Conservation (phyloP, 2,329 filamentous ascomycete genomes). For the Cordyceps farinosa region DNA sequence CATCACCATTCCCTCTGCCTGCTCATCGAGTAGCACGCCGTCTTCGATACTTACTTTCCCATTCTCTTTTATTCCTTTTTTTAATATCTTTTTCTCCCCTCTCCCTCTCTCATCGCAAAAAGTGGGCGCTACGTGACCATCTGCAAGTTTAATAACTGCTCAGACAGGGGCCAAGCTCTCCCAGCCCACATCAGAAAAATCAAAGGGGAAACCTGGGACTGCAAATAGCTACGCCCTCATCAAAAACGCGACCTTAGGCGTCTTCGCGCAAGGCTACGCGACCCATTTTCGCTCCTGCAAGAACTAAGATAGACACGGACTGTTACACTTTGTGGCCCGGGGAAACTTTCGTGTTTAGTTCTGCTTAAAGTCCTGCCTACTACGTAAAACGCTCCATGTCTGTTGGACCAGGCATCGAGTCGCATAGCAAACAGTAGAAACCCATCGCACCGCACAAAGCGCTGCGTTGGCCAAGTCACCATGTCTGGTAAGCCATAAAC, state of each 20-base stretch:
- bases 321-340: constrained; percentile 7
- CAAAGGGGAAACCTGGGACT: constrained; percentile 5
- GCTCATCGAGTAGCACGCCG: neutral
- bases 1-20: constrained; percentile 5
- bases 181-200: constrained; percentile 10
- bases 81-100: neutral
- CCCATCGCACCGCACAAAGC: constrained; percentile 2
- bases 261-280: constrained; percentile 9
- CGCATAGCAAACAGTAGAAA: constrained; percentile 17
- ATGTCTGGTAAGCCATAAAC: constrained; percentile 19
- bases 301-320: constrained; percentile 5
- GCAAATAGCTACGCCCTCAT: constrained; percentile 8
- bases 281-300: neutral
- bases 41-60: neutral
- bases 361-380: constrained; percentile 16
- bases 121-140: constrained; percentile 9
- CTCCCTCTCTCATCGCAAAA: neutral
- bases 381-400: constrained; percentile 15
- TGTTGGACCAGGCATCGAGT: neutral
- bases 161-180: constrained; percentile 7
- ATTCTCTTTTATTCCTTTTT: neutral
- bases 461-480: constrained; percentile 1
- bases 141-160: constrained; percentile 3
- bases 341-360: constrained; percentile 16
- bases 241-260: constrained; percentile 6